Evolutionary conservation across 495 filamentous ascomycete species (phyloP), one percentile per base, ranked within the genome.

Genomic region (Neurospora sp.): DNA sequence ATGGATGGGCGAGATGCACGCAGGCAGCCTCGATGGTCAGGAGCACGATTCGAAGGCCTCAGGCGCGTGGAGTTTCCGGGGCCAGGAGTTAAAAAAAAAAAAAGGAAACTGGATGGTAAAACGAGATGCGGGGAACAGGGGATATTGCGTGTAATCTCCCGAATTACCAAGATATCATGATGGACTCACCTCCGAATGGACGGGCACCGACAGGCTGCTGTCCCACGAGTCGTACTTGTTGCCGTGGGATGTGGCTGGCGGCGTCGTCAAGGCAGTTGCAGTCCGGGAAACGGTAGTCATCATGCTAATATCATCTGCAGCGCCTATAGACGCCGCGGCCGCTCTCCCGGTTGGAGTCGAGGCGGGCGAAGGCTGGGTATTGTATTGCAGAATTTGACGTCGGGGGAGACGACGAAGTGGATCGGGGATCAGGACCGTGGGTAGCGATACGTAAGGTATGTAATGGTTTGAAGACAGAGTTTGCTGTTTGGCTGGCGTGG

Each of bases 281-380:
- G 82, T 83, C 74, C 85, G 84, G 72, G 85, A 86, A 78, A 87
- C 84, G 75, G 86, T 79, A 74, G 86, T 84, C 86, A 88, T 88
- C n/a, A n/a, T 77, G 16, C 40, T 41, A 73, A 72, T 68, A 45
- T 76, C 75, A 77, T 77, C 73, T 44, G 61, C 16, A 61, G 53
- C 53, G 27, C 27, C 27, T 72, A 65, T 35, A 37, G 70, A 70
- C 71, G 70, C 39, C 71, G 72, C 70, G 73, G 74, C 61, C 74
- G 70, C 70, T 65, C 44, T 70, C 72, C 42, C 22, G 40, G 20
- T 61, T 27, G 40, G 69, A n/a, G 27, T 71, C 44, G 44, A 39
- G 42, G 70, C 53, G 42, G 42, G 27, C 42, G 27, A 35, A n/a
- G 53, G 53, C 53, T 61, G 16, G 5, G 53, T 61, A 61, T 31